Conservation (phyloP, 2,329 filamentous ascomycete species). For the Ophiostoma angusticollis region DNA sequence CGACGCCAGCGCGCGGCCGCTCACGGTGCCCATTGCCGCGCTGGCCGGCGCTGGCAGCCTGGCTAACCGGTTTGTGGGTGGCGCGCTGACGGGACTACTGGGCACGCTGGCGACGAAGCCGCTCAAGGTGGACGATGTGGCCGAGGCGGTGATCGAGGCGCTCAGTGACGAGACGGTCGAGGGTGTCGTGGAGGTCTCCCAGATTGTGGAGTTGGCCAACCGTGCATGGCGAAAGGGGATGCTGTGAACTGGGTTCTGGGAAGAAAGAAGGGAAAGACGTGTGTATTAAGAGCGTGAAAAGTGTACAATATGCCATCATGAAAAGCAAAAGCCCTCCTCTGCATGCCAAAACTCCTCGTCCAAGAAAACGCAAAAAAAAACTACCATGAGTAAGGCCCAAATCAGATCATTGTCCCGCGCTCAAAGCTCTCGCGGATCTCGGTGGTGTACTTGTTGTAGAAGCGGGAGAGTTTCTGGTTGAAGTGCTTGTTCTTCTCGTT, state of each 20-base stretch:
- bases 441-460: constrained; percentile 97
- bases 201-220: constrained; percentile 70
- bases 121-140: constrained; percentile 73
- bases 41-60: constrained; percentile 60
- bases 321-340: no score
- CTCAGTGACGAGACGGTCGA: constrained; percentile 59
- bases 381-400: no score
- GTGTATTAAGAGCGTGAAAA: background rate
- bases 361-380: background rate
- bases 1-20: constrained; percentile 59
- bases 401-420: constrained; percentile 84
- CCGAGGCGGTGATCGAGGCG: constrained; percentile 80
- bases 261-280: constrained; percentile 15
- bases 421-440: constrained; percentile 98
- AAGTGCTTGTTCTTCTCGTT: constrained; percentile 99
- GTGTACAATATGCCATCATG: background rate
- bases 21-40: constrained; percentile 77
- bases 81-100: constrained; percentile 62
- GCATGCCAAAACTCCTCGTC: no score
- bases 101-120: constrained; percentile 78
- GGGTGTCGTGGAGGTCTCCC: constrained; percentile 63
- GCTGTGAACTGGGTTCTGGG: no score
- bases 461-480: constrained; percentile 89
- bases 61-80: constrained; percentile 66
- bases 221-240: constrained; percentile 84